Percentiles rank a stretch among this genome's conserved stretches.
Conservation (phyloP, 768 basidiomycete genomes). For the Psilocybe cubensis region DNA sequence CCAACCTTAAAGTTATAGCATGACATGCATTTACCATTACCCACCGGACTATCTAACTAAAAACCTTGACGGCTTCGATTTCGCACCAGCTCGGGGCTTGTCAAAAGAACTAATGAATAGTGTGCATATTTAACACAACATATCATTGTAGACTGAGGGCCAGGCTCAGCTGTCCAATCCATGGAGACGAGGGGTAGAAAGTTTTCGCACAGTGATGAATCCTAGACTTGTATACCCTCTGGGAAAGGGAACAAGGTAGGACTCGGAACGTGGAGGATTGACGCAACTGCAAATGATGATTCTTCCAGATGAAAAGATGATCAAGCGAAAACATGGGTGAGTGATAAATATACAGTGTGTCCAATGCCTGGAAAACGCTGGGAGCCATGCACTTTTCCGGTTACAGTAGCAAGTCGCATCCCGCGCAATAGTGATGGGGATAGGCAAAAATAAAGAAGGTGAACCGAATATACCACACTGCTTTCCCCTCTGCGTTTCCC, state of each 20-base stretch:
- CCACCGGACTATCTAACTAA: not conserved
- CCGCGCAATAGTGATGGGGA: constrained; percentile 8
- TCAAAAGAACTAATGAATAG: not conserved
- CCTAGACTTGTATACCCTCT: not conserved
- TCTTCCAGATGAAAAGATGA: not conserved
- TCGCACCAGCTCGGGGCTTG: not conserved
- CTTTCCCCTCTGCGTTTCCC: constrained; percentile 1
- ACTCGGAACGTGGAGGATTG: constrained; percentile 1
- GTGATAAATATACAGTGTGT: not conserved
- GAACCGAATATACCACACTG: not conserved
- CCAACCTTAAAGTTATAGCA: not conserved
- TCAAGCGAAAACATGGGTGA: not conserved
- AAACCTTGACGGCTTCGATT: not conserved
- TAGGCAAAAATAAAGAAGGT: constrained; percentile 8
- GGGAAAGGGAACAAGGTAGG: constrained; percentile 2
- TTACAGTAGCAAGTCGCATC: constrained; percentile 1
- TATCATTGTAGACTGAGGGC: constrained; percentile 4
- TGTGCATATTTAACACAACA: not conserved
- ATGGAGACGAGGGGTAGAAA: not conserved
- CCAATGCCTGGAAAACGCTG: not conserved
- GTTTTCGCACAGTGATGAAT: not conserved
- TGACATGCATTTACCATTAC: not conserved
- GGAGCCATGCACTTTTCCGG: not conserved
- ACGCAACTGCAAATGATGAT: not conserved
- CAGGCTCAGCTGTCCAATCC: constrained; percentile 6